phyloP scores from a whole-genome alignment of 2,329 filamentous ascomycete genomes.

The Phialocephala subalpina region DNA sequence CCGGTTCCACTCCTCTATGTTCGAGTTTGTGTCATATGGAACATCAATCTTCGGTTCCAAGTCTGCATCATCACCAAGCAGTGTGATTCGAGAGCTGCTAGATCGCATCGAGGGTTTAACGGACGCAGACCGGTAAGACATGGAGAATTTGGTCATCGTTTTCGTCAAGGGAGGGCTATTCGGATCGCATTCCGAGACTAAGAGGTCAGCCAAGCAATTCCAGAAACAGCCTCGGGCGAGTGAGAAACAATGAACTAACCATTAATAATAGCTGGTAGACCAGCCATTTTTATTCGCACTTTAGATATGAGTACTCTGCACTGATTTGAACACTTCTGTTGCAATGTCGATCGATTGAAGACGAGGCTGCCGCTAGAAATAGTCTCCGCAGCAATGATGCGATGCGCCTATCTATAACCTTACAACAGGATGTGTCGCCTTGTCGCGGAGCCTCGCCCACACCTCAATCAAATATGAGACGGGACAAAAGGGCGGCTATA shows the following conservation, averaged over 20 bases:
- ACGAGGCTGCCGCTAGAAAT: background rate
- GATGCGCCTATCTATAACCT: background rate
- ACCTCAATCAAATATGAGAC: no score
- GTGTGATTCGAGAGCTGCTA: constrained; percentile 24
- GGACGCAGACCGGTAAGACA: constrained; percentile 9
- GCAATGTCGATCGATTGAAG: background rate
- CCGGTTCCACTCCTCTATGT: background rate
- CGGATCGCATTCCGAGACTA: constrained; percentile 4
- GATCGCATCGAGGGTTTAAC: constrained; percentile 15
- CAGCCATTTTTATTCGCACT: constrained; percentile 1
- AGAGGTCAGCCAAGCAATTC: background rate
- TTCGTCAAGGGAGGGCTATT: background rate
- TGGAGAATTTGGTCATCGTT: background rate
- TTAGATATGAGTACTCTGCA: background rate
- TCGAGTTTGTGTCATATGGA: background rate
- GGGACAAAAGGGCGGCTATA: no score
- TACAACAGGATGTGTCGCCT: no score
- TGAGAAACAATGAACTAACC: constrained; percentile 6
- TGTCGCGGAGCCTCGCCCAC: no score
- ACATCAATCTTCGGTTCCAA: constrained; percentile 3
- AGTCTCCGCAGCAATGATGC: no score
- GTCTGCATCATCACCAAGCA: constrained; percentile 23
- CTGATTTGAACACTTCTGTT: no score
- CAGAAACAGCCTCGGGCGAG: background rate
- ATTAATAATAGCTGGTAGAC: background rate